These are phyloP conservation scores for Blastocystis sp. DNA, from an alignment of 352 stramenopile species.

Conservation along the genomic window DNA sequence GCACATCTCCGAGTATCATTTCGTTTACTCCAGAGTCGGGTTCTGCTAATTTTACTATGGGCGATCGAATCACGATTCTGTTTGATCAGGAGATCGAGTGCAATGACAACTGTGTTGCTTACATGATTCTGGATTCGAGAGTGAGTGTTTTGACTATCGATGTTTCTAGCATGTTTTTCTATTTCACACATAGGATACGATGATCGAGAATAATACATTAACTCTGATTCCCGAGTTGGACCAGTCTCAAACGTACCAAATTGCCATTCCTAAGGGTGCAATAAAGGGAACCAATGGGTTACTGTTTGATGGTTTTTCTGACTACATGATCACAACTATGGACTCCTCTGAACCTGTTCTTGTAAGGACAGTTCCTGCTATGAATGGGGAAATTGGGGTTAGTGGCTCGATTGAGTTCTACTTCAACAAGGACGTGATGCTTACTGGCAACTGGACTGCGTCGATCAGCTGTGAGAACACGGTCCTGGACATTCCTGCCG, in stretches of 20 bases:
- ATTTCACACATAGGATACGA: not conserved
- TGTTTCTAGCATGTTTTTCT: not conserved
- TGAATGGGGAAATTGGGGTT: not conserved
- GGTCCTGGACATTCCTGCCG: not conserved
- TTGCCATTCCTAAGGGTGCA: constrained; percentile 22
- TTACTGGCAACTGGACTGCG: not conserved
- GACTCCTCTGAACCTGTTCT: not conserved
- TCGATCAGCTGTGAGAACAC: not conserved
- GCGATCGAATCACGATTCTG: not conserved
- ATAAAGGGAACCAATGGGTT: not conserved
- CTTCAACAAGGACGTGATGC: constrained; percentile 15
- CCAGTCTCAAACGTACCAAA: not conserved
- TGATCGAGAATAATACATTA: not conserved
- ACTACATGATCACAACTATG: not conserved
- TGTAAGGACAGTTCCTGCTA: not conserved
- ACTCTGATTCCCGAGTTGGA: constrained; percentile 23
- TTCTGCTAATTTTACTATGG: not conserved
- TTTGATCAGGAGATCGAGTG: constrained; percentile 39
- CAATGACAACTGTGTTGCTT: not conserved
- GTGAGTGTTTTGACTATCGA: not conserved
- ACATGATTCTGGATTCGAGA: not conserved
- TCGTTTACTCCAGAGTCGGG: not conserved
- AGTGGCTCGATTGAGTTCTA: not conserved
- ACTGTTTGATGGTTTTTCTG: not conserved
- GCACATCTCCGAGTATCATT: constrained; percentile 2